Conservation (phyloP, 2,329 filamentous ascomycete species). For the Penicillium sp. region DNA sequence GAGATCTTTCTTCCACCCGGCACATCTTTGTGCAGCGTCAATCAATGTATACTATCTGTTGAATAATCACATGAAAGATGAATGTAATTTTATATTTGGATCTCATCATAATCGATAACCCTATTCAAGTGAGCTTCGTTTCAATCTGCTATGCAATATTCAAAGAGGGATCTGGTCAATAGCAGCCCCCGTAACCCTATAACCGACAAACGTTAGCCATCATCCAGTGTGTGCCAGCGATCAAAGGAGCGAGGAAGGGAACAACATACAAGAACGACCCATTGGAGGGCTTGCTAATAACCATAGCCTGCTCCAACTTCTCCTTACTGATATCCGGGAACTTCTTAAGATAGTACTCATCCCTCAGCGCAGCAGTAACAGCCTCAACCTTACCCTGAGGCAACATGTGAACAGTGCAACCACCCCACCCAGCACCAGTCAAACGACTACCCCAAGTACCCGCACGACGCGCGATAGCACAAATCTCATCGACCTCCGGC, state of each 20-base stretch:
- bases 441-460: slow-evolving; percentile 82
- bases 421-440: slow-evolving; percentile 95
- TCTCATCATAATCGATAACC: background rate
- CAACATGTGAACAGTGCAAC: slow-evolving; percentile 91
- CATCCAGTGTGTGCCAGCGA: background rate
- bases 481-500: slow-evolving; percentile 87
- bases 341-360: slow-evolving; percentile 76
- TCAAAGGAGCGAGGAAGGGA: background rate
- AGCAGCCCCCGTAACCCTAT: slow-evolving; percentile 40
- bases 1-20: background rate
- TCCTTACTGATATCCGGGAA: slow-evolving; percentile 68
- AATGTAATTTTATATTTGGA: background rate
- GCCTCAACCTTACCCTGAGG: slow-evolving; percentile 76
- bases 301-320: slow-evolving; percentile 74
- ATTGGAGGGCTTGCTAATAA: slow-evolving; percentile 74
- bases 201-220: slow-evolving; percentile 15
- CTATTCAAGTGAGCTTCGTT: background rate
- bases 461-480: slow-evolving; percentile 71
- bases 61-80: background rate
- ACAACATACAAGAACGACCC: slow-evolving; percentile 44
- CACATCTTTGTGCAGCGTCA: background rate
- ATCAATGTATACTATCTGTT: background rate
- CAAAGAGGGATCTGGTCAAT: slow-evolving; percentile 36
- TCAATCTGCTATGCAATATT: slow-evolving; percentile 13
- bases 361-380: slow-evolving; percentile 74